Conservation (phyloP, 495 filamentous ascomycete genomes). For the Trichoderma gamsii region DNA sequence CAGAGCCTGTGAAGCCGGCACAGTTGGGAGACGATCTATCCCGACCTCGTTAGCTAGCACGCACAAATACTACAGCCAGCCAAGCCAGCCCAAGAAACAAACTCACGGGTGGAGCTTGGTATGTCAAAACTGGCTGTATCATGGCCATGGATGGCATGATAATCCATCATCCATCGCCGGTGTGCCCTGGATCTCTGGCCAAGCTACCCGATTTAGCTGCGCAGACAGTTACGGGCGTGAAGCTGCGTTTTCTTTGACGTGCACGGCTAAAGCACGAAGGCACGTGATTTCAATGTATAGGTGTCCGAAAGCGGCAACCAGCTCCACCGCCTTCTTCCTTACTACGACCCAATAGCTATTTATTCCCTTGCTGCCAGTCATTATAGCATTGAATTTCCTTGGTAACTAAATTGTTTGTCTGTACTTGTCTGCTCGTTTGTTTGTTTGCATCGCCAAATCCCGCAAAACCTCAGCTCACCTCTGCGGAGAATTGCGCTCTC, state of each 20-base stretch:
- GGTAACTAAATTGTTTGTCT: not conserved
- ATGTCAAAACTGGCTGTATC: conserved; percentile 45
- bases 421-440: not conserved
- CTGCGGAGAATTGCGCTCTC: not conserved
- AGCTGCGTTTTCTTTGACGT: too few relatives aligned
- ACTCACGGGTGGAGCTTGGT: conserved; percentile 30
- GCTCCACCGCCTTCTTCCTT: not conserved
- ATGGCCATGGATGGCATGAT: conserved; percentile 40
- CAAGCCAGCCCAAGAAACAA: not conserved
- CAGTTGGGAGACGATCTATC: conserved; percentile 71
- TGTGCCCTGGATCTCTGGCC: not conserved
- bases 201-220: not conserved
- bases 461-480: not conserved
- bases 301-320: not conserved
- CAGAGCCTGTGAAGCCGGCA: conserved; percentile 81
- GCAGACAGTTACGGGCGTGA: not conserved
- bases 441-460: not conserved
- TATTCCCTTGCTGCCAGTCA: too few relatives aligned
- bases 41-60: conserved; percentile 1
- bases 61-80: conserved; percentile 16
- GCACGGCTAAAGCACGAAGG: not conserved
- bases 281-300: not conserved
- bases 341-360: too few relatives aligned
- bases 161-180: conserved; percentile 30
- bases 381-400: too few relatives aligned